Evolutionary conservation across 2,329 filamentous ascomycete species (phyloP).

Genomic region (Nemania abortiva): DNA sequence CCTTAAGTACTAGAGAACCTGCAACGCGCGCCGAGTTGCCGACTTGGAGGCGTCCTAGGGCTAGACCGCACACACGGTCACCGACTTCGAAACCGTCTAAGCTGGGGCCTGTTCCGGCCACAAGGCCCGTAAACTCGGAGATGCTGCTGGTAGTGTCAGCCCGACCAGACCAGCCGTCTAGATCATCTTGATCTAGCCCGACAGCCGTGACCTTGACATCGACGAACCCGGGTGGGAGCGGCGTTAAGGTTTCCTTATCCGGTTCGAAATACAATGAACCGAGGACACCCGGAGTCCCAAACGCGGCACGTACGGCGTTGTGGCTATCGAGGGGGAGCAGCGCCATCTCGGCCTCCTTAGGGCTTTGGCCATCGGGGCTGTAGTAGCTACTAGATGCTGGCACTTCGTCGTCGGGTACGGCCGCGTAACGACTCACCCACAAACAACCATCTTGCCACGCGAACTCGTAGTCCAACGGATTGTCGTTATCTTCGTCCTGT

Average conservation of each 20-base stretch:
- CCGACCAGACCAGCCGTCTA: constrained; percentile 42
- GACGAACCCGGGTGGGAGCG: constrained; percentile 42
- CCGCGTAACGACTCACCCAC: constrained; percentile 49
- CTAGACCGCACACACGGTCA: constrained; percentile 47
- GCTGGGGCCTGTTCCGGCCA: constrained; percentile 39
- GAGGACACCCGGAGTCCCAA: constrained; percentile 48
- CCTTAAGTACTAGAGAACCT: constrained; percentile 30
- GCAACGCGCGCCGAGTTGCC: constrained; percentile 43
- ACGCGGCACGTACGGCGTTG: constrained; percentile 44
- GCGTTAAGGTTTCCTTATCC: constrained; percentile 39
- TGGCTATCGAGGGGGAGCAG: constrained; percentile 35
- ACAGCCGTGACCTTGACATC: constrained; percentile 49
- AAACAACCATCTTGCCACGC: constrained; percentile 48
- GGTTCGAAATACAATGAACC: constrained; percentile 48
- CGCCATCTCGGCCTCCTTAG: neutral
- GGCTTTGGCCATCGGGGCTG: no score
- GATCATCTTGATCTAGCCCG: constrained; percentile 48
- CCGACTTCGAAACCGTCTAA: constrained; percentile 36
- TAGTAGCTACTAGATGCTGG: no score
- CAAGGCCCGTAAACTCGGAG: constrained; percentile 16
- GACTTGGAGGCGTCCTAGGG: constrained; percentile 19
- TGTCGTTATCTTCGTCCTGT: constrained; percentile 30
- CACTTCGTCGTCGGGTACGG: constrained; percentile 15
- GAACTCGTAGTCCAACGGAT: constrained; percentile 44
- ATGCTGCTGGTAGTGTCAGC: constrained; percentile 37